phyloP scores from a whole-genome alignment of 2,329 filamentous ascomycete species.

The Trichoderma pleuroti region DNA sequence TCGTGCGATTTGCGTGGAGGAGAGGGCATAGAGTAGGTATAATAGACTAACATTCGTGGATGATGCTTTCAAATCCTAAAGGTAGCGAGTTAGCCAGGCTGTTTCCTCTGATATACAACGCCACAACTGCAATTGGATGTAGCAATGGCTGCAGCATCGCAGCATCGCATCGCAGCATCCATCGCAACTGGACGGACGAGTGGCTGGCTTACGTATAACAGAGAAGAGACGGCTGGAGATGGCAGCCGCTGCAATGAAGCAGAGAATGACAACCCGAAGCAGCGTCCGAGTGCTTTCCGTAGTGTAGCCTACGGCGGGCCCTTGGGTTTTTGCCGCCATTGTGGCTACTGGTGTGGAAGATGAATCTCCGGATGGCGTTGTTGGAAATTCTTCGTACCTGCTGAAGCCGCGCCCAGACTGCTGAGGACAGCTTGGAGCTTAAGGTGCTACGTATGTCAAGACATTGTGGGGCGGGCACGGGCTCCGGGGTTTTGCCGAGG shows the following conservation, averaged over 20 bases:
- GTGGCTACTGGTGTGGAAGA: slow-evolving; percentile 36
- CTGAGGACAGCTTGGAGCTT: slow-evolving; percentile 47
- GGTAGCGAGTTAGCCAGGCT: slow-evolving; percentile 31
- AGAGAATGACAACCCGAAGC: slow-evolving; percentile 84
- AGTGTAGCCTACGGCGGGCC: slow-evolving; percentile 69
- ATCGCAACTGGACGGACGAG: not conserved
- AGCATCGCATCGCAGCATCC: not conserved
- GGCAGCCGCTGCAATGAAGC: slow-evolving; percentile 85
- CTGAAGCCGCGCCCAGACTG: slow-evolving; percentile 26
- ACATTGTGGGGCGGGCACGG: slow-evolving; percentile 18
- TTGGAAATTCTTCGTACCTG: slow-evolving; percentile 33
- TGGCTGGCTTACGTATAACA: slow-evolving; percentile 75
- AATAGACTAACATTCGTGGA: slow-evolving; percentile 86
- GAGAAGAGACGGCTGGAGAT: slow-evolving; percentile 94
- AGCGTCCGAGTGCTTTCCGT: slow-evolving; percentile 80
- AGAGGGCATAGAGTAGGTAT: not conserved
- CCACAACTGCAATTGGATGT: not conserved
- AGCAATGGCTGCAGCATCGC: not conserved
- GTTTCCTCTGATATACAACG: not conserved
- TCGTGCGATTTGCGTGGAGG: not conserved
- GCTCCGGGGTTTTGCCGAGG: slow-evolving; percentile 18
- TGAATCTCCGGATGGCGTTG: slow-evolving; percentile 29
- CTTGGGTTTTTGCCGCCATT: slow-evolving; percentile 45
- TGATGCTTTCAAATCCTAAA: slow-evolving; percentile 94
- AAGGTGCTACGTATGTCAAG: slow-evolving; percentile 18